Evolutionary conservation across 1,284 basidiomycete species (phyloP).

Genomic region (Microbotryum lychnidis-dioicae): DNA sequence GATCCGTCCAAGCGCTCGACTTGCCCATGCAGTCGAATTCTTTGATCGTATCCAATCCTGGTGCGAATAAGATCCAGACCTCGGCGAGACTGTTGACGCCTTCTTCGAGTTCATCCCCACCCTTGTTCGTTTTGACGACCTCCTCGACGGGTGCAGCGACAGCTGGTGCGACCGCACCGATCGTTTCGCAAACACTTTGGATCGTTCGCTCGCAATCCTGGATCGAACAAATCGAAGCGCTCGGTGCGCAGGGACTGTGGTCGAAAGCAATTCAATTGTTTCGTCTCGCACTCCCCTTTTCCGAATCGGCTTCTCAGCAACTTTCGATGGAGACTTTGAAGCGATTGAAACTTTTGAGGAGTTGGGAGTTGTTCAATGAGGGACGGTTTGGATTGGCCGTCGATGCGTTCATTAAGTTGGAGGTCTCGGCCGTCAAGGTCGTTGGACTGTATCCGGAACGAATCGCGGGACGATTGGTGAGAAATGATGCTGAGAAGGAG

Average conservation of each 20-base stretch:
- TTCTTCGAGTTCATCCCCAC: constrained; percentile 43
- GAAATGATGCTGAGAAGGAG: constrained; percentile 65
- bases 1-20: constrained; percentile 55
- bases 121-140: constrained; percentile 57
- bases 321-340: too few species aligned
- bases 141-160: constrained; percentile 62
- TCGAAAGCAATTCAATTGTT: constrained; percentile 72
- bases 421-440: constrained; percentile 88
- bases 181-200: constrained; percentile 71
- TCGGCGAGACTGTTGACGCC: constrained; percentile 48
- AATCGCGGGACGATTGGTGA: constrained; percentile 69
- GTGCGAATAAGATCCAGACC: constrained; percentile 8
- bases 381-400: constrained; percentile 68
- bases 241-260: constrained; percentile 64
- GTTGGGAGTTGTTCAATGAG: constrained; percentile 51
- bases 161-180: constrained; percentile 39
- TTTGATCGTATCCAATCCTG: constrained; percentile 29
- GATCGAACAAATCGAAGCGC: constrained; percentile 74
- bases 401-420: constrained; percentile 75
- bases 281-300: not conserved
- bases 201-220: constrained; percentile 62
- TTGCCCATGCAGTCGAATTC: constrained; percentile 52
- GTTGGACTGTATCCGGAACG: constrained; percentile 76
- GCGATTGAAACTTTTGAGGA: too few species aligned
- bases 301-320: too few species aligned